Evolutionary conservation across 306 rosid species (phyloP).

Genomic region (Medicago ruthenica): DNA sequence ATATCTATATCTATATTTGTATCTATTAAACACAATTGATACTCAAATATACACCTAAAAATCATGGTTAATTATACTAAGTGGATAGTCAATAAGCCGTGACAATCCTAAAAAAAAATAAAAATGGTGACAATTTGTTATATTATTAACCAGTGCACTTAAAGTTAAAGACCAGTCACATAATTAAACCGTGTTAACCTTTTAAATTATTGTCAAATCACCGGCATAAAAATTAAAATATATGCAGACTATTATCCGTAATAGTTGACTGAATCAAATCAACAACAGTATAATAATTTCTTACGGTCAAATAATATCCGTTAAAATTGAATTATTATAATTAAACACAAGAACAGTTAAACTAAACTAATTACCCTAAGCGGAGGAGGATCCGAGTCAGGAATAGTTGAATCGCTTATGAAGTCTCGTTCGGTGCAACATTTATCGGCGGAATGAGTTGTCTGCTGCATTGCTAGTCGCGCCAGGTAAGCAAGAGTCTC

Average conservation of each 20-base stretch:
- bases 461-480: conserved; percentile 60
- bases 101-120: too few species aligned
- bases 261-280: conserved; percentile 23
- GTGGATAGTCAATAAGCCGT: too few species aligned
- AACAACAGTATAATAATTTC: conserved; percentile 12
- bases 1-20: neutral
- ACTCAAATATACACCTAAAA: too few species aligned
- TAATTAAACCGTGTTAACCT: too few species aligned
- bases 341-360: conserved; percentile 1
- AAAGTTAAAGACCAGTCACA: too few species aligned
- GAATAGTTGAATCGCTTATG: conserved; percentile 54
- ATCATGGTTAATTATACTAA: too few species aligned
- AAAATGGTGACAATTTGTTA: too few species aligned
- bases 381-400: conserved; percentile 44
- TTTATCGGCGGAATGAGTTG: conserved; percentile 39
- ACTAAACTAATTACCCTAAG: conserved; percentile 44
- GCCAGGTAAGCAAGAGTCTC: conserved; percentile 89
- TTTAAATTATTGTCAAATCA: too few species aligned
- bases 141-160: too few species aligned
- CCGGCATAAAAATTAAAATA: too few species aligned
- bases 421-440: conserved; percentile 50
- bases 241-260: neutral
- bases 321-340: neutral
- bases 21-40: neutral
- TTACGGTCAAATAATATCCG: neutral